Evolutionary conservation across 78 protist genomes (phyloP).

Genomic region (Dictyostelium citrinum): DNA sequence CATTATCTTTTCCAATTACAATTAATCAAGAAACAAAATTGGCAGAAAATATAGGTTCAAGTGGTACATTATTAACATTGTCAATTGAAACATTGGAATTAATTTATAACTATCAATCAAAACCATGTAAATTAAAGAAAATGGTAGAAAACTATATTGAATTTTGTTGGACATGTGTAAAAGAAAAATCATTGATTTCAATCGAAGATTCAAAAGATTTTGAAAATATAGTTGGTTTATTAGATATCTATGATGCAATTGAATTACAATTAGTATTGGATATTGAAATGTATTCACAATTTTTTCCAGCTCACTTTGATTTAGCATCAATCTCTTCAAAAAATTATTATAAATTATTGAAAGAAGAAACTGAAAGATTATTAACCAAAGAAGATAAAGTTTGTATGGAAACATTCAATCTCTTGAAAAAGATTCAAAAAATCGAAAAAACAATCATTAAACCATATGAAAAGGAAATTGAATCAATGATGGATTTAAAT

Average conservation of each 20-base stretch:
- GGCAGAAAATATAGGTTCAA: not conserved
- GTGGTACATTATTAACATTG: slow-evolving; percentile 17
- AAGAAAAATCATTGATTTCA: slow-evolving; percentile 16
- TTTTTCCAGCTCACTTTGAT: not conserved
- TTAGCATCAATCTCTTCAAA: not conserved
- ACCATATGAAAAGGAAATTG: not conserved
- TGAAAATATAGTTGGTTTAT: slow-evolving; percentile 31
- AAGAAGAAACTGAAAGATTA: not conserved
- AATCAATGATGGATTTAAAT: slow-evolving; percentile 20
- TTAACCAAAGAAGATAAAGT: slow-evolving; percentile 4
- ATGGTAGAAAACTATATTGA: not conserved
- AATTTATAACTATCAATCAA: not conserved
- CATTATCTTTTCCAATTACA: slow-evolving; percentile 22
- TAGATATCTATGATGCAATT: slow-evolving; percentile 41
- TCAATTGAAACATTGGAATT: not conserved
- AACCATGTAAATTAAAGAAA: not conserved
- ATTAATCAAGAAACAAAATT: not conserved
- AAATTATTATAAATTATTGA: not conserved
- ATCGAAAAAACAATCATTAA: not conserved
- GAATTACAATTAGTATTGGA: slow-evolving; percentile 24
- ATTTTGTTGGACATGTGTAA: not conserved
- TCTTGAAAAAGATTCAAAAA: slow-evolving; percentile 49
- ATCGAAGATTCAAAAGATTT: slow-evolving; percentile 28
- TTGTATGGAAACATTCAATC: slow-evolving; percentile 21
- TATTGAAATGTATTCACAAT: slow-evolving; percentile 22